Evolutionary conservation across 2,329 filamentous ascomycete genomes (phyloP), one percentile per base, ranked within the genome.

Genomic region (Tolypocladium pustulatum): DNA sequence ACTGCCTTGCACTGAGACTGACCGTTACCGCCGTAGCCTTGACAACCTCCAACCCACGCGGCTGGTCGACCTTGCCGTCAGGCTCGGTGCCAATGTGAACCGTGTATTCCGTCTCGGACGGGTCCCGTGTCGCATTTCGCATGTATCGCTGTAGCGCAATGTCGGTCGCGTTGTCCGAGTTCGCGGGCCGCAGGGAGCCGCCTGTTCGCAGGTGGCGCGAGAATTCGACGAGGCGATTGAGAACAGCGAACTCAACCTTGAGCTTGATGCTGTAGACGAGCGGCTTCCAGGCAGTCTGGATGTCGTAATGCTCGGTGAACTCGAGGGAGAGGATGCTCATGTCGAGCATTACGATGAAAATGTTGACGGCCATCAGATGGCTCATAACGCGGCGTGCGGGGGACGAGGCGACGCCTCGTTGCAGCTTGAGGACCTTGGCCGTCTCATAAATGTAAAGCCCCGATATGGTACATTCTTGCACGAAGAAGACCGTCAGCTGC

Each of bases 391-490:
- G 56, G 1, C 61, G 62, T 0, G 63, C 62, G 15, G 58, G 61
- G 1, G 51, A 57, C 27, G 61, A 64, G 22, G 61, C 61, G 2
- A 68, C 51, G 4, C 62, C 62, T 8, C 73, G 72, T 56, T 79
- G 75, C 7, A 77, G 62, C 13, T 72, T 73, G 17, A 83, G 68
- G 53, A 81, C 75, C 25, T 74, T 75, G 51, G 75, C 68, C 0
- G 81, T 81, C 56, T 82, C 78, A 66, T 71, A 73, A 53, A 84
- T 81, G 62, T 82, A 83, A 2, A 82, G 64, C 0, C 73, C 74
- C 0, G 80, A 82, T 40, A 84, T 75, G 54, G 81, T 73, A 52
- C 79, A 71, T 60, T 84, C 81, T 65, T 84, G 81, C 1, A 82
- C 58, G 60, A 77, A 81, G 65, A 84, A 84, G 1, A 80, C 71